Percentiles rank a stretch among this genome's conserved stretches.
Evolutionary conservation across 2,329 filamentous ascomycete species (phyloP).

Genomic region (Cytospora leucostoma): DNA sequence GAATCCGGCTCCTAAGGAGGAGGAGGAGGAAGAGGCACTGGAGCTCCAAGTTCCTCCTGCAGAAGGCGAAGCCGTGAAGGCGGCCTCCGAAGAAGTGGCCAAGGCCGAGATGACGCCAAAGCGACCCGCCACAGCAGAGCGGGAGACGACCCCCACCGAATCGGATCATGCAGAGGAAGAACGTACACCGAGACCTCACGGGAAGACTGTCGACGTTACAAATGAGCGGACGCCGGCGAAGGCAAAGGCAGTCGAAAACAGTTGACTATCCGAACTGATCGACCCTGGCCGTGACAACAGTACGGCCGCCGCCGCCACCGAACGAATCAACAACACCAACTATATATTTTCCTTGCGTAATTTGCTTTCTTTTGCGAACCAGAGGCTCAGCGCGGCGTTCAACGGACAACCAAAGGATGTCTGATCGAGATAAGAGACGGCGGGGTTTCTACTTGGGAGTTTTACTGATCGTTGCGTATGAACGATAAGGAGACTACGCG

Average conservation of each 20-base stretch:
- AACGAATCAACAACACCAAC: constrained; percentile 7
- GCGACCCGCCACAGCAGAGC: constrained; percentile 27
- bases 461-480: not conserved
- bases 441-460: not conserved
- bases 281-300: not conserved
- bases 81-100: constrained; percentile 22
- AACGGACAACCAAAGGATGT: constrained; percentile 16
- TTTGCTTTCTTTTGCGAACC: constrained; percentile 18
- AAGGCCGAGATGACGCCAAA: constrained; percentile 49
- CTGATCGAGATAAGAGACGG: constrained; percentile 16
- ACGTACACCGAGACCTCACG: constrained; percentile 43
- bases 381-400: constrained; percentile 27
- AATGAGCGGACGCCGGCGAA: not conserved
- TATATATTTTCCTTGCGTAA: constrained; percentile 22
- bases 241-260: not conserved
- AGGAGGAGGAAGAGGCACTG: constrained; percentile 29
- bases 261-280: constrained; percentile 10
- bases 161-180: constrained; percentile 39
- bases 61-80: constrained; percentile 27
- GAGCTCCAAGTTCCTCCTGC: constrained; percentile 36
- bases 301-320: not conserved
- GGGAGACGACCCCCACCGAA: constrained; percentile 28
- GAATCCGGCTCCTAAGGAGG: constrained; percentile 18
- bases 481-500: not conserved
- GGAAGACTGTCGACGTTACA: constrained; percentile 26